Evolutionary conservation across 2,329 filamentous ascomycete genomes (phyloP), one percentile per base, ranked within the genome.

Genomic region (Colletotrichum limetticola): DNA sequence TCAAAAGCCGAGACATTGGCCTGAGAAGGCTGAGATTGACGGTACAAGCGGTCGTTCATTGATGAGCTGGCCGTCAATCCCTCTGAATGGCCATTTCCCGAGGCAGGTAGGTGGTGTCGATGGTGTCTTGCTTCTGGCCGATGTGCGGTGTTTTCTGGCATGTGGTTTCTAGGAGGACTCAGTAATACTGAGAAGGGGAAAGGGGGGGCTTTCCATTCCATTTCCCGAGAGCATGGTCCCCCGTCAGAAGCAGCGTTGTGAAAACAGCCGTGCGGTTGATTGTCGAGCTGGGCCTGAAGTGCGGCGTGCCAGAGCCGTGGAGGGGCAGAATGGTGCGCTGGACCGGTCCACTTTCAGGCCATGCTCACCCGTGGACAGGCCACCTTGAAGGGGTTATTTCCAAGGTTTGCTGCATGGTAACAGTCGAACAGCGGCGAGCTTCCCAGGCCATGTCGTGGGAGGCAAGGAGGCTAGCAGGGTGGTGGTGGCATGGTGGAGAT

Each of bases 91-190:
- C 42, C 42, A 4, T 59, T 14, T 26, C 3, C 32, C 12, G 5
- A 42, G 14, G 6, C 5, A 42, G 14, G 37, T 19, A 22, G 32
- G 35, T 16, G 60, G 37, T 26, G 6, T 53, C 46, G 28, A 67
- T 67, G 57, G 30, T 35, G 35, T 42, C 49, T 32, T 60, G 52
- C 28, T 75, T 66, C 52, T 69, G 59, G 53, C 30, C 61, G 55
- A 58, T 49, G 58, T 76, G 75, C 70, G 76, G 61, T 75, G 66
- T 75, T 76, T 76, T 75, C 72, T 76, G 76, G 76, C 77, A 76
- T 78, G 74, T 76, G 75, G 75, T 74, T 73, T 73, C 32, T 63
- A 19, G 24, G 52, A 24, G 28, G 35, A 46, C 32, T 57, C 63
- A 19, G 12, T 42, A 42, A 42, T 3, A 42, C 37, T 42, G 5